phyloP scores from a whole-genome alignment of 305 asterid species.

The Rubia peregrina region DNA sequence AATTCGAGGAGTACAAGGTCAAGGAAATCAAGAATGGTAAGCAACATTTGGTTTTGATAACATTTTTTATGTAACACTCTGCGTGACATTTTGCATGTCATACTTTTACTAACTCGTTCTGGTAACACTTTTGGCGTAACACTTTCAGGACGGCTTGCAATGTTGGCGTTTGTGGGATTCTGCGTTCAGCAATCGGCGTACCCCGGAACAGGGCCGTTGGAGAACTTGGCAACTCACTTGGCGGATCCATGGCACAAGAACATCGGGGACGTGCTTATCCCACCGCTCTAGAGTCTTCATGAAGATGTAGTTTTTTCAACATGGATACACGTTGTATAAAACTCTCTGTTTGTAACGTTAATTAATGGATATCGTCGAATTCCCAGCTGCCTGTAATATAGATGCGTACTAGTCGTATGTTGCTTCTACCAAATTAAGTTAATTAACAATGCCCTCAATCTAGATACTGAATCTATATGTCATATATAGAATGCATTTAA shows the following conservation, averaged over 20 bases:
- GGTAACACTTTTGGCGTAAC: background rate
- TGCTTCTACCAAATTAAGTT: background rate
- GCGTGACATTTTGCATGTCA: too few relatives aligned
- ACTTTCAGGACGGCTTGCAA: slow-evolving; percentile 59
- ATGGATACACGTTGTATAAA: slow-evolving; percentile 13
- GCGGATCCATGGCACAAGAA: slow-evolving; percentile 91
- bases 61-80: too few relatives aligned
- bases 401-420: background rate
- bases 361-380: background rate
- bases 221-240: slow-evolving; percentile 81
- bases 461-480: too few relatives aligned
- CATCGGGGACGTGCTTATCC: slow-evolving; percentile 74
- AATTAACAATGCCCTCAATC: background rate
- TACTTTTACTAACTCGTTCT: background rate
- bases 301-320: slow-evolving; percentile 4
- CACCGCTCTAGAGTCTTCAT: slow-evolving; percentile 22
- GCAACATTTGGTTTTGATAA: too few relatives aligned
- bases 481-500: too few relatives aligned
- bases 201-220: slow-evolving; percentile 92
- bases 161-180: slow-evolving; percentile 83
- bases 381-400: background rate
- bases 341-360: background rate
- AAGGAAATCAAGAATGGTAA: slow-evolving; percentile 93
- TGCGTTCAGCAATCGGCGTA: slow-evolving; percentile 81
- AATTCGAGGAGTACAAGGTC: slow-evolving; percentile 67